phyloP scores from a whole-genome alignment of 2,329 filamentous ascomycete species.

The Taxawa tesnikishii region DNA sequence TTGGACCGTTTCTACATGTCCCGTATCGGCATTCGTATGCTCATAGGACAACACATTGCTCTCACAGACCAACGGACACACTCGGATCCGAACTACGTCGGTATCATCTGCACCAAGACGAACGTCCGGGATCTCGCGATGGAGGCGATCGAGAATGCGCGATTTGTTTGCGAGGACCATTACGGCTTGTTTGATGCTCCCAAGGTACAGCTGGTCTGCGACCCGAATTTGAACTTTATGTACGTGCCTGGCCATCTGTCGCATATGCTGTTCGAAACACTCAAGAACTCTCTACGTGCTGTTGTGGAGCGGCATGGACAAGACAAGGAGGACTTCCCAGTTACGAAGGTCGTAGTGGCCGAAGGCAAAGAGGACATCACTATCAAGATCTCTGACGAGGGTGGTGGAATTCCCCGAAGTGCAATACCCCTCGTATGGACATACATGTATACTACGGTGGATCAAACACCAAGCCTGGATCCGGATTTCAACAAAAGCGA shows the following conservation, averaged over 20 bases:
- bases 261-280: constrained; percentile 98
- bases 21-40: constrained; percentile 96
- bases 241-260: constrained; percentile 97
- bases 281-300: constrained; percentile 95
- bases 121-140: constrained; percentile 90
- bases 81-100: constrained; percentile 86
- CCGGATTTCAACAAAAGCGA: constrained; percentile 98
- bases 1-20: constrained; percentile 99
- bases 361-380: constrained; percentile 98
- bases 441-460: constrained; percentile 99
- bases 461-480: constrained; percentile 86
- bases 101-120: constrained; percentile 97
- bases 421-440: constrained; percentile 98
- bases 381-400: constrained; percentile 95
- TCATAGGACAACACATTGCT: constrained; percentile 96
- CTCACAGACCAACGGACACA: constrained; percentile 86
- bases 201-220: constrained; percentile 92
- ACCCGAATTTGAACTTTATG: constrained; percentile 93
- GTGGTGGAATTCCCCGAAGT: constrained; percentile 85
- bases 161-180: constrained; percentile 98
- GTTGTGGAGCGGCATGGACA: constrained; percentile 92
- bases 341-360: constrained; percentile 94
- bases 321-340: constrained; percentile 90
- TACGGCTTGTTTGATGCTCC: constrained; percentile 95
- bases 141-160: constrained; percentile 94